phyloP scores from a whole-genome alignment of 1,284 basidiomycete species.

The Agaricales sp. region DNA sequence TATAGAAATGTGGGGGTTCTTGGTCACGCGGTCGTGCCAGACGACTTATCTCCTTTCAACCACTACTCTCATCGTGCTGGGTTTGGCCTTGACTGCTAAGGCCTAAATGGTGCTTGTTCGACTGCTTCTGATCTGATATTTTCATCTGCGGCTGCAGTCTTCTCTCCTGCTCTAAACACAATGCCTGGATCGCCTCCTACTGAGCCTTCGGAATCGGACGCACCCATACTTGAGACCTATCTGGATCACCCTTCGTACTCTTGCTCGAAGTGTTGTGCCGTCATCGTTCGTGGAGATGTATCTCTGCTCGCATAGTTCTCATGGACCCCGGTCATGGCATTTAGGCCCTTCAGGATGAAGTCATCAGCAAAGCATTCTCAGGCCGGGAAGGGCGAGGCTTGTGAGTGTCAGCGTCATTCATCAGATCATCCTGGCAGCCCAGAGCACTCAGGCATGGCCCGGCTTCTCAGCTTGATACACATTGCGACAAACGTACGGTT shows the following conservation, averaged over 20 bases:
- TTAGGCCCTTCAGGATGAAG: slow-evolving; percentile 75
- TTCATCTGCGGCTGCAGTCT: no score
- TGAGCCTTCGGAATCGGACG: no score
- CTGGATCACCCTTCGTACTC: slow-evolving; percentile 25
- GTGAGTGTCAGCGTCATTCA: slow-evolving; percentile 30
- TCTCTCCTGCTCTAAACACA: no score
- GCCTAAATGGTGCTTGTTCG: no score
- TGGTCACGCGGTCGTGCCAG: no score
- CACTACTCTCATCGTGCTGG: no score
- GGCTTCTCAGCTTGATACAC: slow-evolving; percentile 55
- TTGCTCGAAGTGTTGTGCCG: slow-evolving; percentile 55
- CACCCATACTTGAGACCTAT: not conserved
- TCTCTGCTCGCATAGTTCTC: not conserved
- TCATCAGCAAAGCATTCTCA: slow-evolving; percentile 80
- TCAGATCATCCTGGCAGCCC: slow-evolving; percentile 2
- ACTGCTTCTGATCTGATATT: no score
- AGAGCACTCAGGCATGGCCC: slow-evolving; percentile 1
- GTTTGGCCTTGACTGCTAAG: no score
- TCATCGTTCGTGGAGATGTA: slow-evolving; percentile 38
- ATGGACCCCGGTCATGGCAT: not conserved
- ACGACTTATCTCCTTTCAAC: no score
- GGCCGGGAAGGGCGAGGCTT: slow-evolving; percentile 78
- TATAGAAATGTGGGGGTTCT: no score
- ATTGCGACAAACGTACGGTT: slow-evolving; percentile 68
- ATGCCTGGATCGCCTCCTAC: no score